A percentile compares a stretch with the other conserved stretches of the same genome.
phyloP scores from a whole-genome alignment of 495 filamentous ascomycete species.

The Xylaria longipes region DNA sequence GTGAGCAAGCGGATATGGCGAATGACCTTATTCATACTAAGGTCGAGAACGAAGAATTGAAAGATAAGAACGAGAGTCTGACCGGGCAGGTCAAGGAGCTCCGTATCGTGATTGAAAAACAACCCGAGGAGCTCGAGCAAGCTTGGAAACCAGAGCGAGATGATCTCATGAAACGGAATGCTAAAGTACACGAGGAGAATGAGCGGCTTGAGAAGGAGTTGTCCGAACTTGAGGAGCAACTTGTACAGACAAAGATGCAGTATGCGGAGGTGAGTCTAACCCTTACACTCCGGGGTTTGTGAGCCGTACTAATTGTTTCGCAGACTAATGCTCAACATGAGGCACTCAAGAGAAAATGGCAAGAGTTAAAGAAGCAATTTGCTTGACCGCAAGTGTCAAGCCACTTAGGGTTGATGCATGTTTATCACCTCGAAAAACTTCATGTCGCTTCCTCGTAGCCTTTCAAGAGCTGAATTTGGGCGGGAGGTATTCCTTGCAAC shows the following conservation, averaged over 20 bases:
- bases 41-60: constrained; percentile 88
- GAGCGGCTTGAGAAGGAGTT: constrained; percentile 85
- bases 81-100: constrained; percentile 83
- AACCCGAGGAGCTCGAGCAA: constrained; percentile 87
- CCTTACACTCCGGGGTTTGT: background rate
- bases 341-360: constrained; percentile 78
- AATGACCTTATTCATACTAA: constrained; percentile 89
- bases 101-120: constrained; percentile 81
- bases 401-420: background rate
- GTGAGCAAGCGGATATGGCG: constrained; percentile 90
- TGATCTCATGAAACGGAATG: constrained; percentile 87
- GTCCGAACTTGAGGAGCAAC: constrained; percentile 90
- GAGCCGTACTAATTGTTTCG: constrained; percentile 33
- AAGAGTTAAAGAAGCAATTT: constrained; percentile 72
- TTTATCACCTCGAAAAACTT: background rate
- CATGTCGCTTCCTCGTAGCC: background rate
- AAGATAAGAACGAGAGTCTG: constrained; percentile 86
- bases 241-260: constrained; percentile 94
- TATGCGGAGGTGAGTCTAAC: constrained; percentile 82
- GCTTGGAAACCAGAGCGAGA: constrained; percentile 87
- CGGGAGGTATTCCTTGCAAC: background rate
- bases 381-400: constrained; percentile 30
- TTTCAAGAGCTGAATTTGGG: constrained; percentile 4
- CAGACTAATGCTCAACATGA: constrained; percentile 78
- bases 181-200: constrained; percentile 95